phyloP scores from a whole-genome alignment of 2,329 filamentous ascomycete genomes.

The Ophiostoma himal-ulmi region DNA sequence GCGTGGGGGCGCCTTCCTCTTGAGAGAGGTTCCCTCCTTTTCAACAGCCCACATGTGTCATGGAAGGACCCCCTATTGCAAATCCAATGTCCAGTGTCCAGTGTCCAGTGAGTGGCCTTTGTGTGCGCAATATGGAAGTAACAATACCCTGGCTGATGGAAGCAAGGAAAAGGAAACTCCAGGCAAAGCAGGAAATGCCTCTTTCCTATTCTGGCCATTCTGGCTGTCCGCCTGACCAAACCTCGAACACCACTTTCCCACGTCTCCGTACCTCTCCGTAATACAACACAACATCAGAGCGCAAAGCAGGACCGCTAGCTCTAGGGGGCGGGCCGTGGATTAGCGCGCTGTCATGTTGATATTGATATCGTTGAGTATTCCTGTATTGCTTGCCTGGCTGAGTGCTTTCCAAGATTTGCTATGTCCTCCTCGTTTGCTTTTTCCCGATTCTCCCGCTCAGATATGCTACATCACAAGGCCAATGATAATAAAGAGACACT shows the following conservation, averaged over 20 bases:
- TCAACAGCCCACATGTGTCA: background rate
- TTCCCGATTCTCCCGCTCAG: background rate
- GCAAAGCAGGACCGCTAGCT: background rate
- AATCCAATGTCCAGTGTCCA: no score
- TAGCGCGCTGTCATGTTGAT: background rate
- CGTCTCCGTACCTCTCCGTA: background rate
- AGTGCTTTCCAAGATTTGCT: no score
- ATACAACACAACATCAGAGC: background rate
- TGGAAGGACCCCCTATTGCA: background rate
- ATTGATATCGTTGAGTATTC: background rate
- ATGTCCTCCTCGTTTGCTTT: background rate
- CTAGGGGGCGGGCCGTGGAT: constrained; percentile 1
- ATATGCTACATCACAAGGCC: background rate
- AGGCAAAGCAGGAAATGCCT: background rate
- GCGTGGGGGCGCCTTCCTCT: background rate
- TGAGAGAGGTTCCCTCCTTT: background rate
- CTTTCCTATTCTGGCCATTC: constrained; percentile 8
- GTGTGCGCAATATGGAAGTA: background rate
- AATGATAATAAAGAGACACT: background rate
- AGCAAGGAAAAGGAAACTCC: background rate
- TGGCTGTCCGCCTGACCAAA: constrained; percentile 11
- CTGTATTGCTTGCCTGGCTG: no score
- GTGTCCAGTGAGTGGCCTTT: no score
- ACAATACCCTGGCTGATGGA: background rate
- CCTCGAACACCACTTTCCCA: constrained; percentile 3